Base-by-base conservation (phyloP, 768 basidiomycete genomes). In the Polyporus arcularius region DNA sequence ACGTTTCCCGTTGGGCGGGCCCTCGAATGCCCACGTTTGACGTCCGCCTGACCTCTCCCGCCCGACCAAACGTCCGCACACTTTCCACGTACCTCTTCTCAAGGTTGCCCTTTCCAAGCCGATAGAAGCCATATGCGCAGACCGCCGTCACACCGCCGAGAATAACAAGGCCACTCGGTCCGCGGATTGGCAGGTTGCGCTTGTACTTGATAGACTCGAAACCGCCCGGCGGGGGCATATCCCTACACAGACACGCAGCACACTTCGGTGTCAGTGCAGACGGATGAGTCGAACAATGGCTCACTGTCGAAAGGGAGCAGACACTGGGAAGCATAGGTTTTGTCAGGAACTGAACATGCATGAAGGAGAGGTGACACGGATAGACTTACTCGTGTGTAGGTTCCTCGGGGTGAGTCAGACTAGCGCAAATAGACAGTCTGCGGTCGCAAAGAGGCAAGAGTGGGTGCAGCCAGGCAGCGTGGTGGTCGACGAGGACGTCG, bases 131-230 rank as follows among this genome's bases (percentile, higher is more conserved):
- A 76, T 86, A 95, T 18, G 83, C 87, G 75, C 92, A 96, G 65
- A 98, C 79, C 61, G 85, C 88, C 64, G 86, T 85, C 66, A 96
- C 90, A n/a, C 86, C 90, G 55, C 86, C 89, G 64, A 98, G 90
- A 69, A 98, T 86, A 65, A 83, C 88, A 57, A 88, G 79, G 26
- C 93, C 94, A 38, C 92, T 85, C 55, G 93, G 94, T 2, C 93
- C 93, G 60, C 90, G 85, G 72, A 93, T 79, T 48, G 96, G 95
- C 49, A 98, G 85, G 76, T 96, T 96, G 67, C 96, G 90, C 76
- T 94, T 96, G 84, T 98, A 99, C 75, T 89, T 89, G 77, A 99
- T 77, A 31, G 89, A 78, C 72, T 92, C 94, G 76, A 96, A 99
- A 2, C 96, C 96, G 63, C 94, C 95, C 47, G 86, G 67, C 43